Evolutionary conservation across 441 rosid species (phyloP).

Genomic region (Lepidium campestre): DNA sequence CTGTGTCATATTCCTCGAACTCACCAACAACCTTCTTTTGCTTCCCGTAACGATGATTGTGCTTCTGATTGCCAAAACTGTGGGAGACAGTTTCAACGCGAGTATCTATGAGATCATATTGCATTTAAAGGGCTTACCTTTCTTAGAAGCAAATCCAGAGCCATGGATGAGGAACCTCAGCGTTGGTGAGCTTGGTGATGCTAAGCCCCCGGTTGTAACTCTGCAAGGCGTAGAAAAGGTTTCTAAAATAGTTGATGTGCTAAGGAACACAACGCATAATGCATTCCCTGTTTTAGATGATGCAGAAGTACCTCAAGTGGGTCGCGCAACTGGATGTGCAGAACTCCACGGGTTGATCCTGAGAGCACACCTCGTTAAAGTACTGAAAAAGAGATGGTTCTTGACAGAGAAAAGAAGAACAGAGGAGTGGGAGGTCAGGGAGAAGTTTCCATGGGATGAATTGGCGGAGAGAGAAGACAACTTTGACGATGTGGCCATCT

Average conservation of each 20-base stretch:
- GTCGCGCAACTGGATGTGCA: conserved; percentile 18
- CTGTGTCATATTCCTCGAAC: conserved; percentile 85
- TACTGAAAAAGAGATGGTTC: conserved; percentile 77
- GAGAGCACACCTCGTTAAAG: conserved; percentile 70
- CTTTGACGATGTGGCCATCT: conserved; percentile 60
- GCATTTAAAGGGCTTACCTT: conserved; percentile 79
- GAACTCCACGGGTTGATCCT: conserved; percentile 72
- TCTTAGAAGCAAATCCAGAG: conserved; percentile 85
- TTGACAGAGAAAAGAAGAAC: conserved; percentile 64
- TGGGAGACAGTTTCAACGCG: conserved; percentile 75
- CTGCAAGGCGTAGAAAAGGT: conserved; percentile 75
- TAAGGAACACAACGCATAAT: conserved; percentile 69
- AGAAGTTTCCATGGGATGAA: conserved; percentile 69
- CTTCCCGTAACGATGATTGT: conserved; percentile 90
- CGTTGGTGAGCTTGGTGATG: conserved; percentile 75
- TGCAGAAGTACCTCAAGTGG: conserved; percentile 15
- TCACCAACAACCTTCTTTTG: conserved; percentile 81
- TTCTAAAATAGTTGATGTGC: conserved; percentile 53
- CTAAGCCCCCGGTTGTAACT: conserved; percentile 59
- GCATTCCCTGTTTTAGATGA: conserved; percentile 70
- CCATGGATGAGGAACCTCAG: conserved; percentile 95
- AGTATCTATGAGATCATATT: conserved; percentile 84
- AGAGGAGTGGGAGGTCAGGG: conserved; percentile 81
- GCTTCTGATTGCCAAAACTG: conserved; percentile 83
- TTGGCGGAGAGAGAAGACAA: conserved; percentile 65